A percentile compares a stretch with the other conserved stretches of the same genome.
Evolutionary conservation across 2,329 filamentous ascomycete species (phyloP).

Genomic region (Colletotrichum sp.): DNA sequence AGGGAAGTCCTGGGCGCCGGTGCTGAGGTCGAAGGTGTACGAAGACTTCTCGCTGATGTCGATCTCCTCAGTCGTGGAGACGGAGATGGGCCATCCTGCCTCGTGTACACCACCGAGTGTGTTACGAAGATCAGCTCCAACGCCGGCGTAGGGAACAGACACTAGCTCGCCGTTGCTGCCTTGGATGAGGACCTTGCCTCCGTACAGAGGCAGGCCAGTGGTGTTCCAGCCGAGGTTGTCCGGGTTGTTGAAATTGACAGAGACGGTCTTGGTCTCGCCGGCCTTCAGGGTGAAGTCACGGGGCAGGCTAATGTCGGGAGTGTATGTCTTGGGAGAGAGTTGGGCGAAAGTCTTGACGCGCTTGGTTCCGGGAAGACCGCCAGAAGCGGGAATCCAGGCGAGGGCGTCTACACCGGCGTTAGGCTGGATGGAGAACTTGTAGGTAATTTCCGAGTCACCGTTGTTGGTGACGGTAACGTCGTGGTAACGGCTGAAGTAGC

Average conservation of each 20-base stretch:
- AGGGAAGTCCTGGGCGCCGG: constrained; percentile 24
- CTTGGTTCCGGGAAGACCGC: background rate
- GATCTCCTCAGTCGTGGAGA: constrained; percentile 1
- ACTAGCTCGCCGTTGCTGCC: constrained; percentile 45
- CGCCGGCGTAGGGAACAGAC: constrained; percentile 43
- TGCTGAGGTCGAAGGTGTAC: constrained; percentile 20
- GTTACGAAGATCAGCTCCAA: constrained; percentile 19
- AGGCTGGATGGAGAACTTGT: constrained; percentile 32
- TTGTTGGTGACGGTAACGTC: constrained; percentile 39
- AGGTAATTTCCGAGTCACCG: constrained; percentile 35
- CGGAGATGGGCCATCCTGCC: constrained; percentile 17
- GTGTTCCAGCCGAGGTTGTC: constrained; percentile 26
- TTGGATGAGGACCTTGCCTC: constrained; percentile 37
- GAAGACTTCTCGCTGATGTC: constrained; percentile 3
- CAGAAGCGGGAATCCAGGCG: constrained; percentile 17
- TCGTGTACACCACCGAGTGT: constrained; percentile 17
- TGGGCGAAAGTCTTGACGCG: constrained; percentile 26
- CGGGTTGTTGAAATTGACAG: constrained; percentile 31
- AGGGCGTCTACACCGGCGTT: constrained; percentile 42
- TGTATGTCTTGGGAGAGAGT: constrained; percentile 24
- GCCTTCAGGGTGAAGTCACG: constrained; percentile 28
- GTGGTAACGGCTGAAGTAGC: constrained; percentile 36
- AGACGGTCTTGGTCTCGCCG: constrained; percentile 29
- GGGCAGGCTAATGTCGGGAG: constrained; percentile 20
- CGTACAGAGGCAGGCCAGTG: constrained; percentile 35